Conservation (phyloP, 2,329 filamentous ascomycete genomes). For the Neonectria neomacrospora region DNA sequence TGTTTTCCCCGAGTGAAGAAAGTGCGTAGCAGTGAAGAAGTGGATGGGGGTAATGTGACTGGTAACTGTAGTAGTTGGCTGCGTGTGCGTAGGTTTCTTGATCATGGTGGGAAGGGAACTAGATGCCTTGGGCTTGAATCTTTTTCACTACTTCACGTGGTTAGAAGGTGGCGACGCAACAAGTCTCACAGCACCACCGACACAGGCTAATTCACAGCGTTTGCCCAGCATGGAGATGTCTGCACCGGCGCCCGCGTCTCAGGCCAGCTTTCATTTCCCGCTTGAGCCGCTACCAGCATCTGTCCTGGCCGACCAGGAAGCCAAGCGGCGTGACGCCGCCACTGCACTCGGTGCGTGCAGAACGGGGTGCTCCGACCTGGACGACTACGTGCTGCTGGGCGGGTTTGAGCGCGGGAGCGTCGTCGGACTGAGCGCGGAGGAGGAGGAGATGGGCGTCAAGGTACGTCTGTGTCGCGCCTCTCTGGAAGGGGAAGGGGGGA, state of each 20-base stretch:
- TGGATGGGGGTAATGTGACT: too few species aligned
- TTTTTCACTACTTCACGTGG: background rate
- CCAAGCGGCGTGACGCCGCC: conserved; percentile 48
- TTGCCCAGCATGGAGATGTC: conserved; percentile 5
- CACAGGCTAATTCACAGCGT: background rate
- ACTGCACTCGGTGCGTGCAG: conserved; percentile 46
- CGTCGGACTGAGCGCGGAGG: conserved; percentile 65
- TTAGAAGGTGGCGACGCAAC: background rate
- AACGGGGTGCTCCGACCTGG: conserved; percentile 61
- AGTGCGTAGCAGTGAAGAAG: background rate
- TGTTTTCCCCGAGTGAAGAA: background rate
- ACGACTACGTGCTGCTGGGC: conserved; percentile 59
- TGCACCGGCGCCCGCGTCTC: conserved; percentile 41
- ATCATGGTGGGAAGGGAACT: too few species aligned
- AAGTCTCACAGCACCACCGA: background rate
- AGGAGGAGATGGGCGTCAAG: conserved; percentile 59
- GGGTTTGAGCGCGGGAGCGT: conserved; percentile 63
- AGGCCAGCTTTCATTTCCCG: conserved; percentile 59
- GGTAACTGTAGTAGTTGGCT: too few species aligned
- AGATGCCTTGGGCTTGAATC: background rate
- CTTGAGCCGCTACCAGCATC: conserved; percentile 59
- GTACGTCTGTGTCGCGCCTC: conserved; percentile 48
- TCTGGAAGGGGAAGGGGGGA: too few species aligned
- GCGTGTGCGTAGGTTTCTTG: too few species aligned
- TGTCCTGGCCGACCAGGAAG: conserved; percentile 54